phyloP scores from a whole-genome alignment of 2,329 filamentous ascomycete species.

The Phyllosticta paracitricarpa region DNA sequence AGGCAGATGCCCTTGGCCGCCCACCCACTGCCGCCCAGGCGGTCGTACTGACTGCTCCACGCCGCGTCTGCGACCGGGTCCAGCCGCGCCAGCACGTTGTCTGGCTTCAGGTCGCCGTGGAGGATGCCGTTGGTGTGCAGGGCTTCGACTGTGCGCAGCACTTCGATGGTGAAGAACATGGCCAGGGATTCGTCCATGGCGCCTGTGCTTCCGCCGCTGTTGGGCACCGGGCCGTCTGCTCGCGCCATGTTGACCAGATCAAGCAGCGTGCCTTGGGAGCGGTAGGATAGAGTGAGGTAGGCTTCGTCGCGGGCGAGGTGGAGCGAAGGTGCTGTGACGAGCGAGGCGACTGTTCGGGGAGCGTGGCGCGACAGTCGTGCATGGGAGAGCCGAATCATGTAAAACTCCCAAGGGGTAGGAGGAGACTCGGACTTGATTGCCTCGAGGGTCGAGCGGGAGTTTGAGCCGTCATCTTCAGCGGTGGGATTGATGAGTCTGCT shows the following conservation, averaged over 20 bases:
- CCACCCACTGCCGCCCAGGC: conserved; percentile 72
- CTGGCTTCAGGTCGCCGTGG: conserved; percentile 89
- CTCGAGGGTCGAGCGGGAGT: conserved; percentile 54
- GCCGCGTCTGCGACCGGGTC: conserved; percentile 39
- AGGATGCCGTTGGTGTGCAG: conserved; percentile 71
- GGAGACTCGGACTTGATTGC: conserved; percentile 92
- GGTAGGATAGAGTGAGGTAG: conserved; percentile 79
- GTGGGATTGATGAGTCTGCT: conserved; percentile 50
- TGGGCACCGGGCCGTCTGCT: conserved; percentile 40
- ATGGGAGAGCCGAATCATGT: conserved; percentile 81
- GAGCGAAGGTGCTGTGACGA: conserved; percentile 79
- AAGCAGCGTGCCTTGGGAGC: conserved; percentile 84
- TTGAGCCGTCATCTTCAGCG: conserved; percentile 31
- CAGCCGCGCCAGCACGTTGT: conserved; percentile 87
- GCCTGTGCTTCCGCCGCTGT: conserved; percentile 32
- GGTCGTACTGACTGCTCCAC: conserved; percentile 57
- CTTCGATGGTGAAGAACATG: conserved; percentile 92
- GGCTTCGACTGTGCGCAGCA: conserved; percentile 80
- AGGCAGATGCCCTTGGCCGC: conserved; percentile 66
- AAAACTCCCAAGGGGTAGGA: conserved; percentile 87
- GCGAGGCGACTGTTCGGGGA: conserved; percentile 58
- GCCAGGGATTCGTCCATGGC: conserved; percentile 83
- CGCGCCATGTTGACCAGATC: conserved; percentile 85
- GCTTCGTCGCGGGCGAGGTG: conserved; percentile 86
- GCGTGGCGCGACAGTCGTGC: conserved; percentile 56